Evolutionary conservation across 495 filamentous ascomycete species (phyloP), one percentile per base, ranked within the genome.

Genomic region (Acidiella bohemica): DNA sequence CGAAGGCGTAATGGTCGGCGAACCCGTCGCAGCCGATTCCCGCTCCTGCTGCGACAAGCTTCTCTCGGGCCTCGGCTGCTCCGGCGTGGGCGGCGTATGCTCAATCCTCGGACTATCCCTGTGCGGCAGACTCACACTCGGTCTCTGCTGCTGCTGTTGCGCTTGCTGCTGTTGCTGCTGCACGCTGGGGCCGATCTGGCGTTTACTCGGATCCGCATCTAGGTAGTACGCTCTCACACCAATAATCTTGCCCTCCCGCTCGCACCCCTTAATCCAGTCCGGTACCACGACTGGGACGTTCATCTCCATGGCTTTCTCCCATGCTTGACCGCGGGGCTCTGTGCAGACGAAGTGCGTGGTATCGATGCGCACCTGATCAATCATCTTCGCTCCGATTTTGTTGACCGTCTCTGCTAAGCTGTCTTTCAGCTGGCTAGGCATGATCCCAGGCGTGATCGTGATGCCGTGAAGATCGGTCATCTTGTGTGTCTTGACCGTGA

Each of bases 321-420:
- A 99, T 17, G 74, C 67, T 32, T 79, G 69, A 7, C 90, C 90
- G 13, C 86, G 66, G 2, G 88, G 88, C 56, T 99, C 92, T n/a
- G 82, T 88, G 48, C 88, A 95, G 35, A 99, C 87, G 58, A 96
- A 99, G 60, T 99, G 90, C 12, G 90, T 99, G 3, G 90, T 99
- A 53, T 99, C 90, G 44, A 99, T 96, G 38, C 88, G 70, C 21
- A 99, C 92, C 2, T 73, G 68, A 47, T 96, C 92, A 34, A 84
- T 80, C 40, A 95, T 63, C 64, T 90, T 93, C 29, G 83, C 92
- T 25, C 92, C 90, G 44, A 99, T 93, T 39, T 85, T 70, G 48
- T 93, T 78, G 16, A 94, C 67, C 3, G 86, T 80, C 14, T 67
- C 68, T 16, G 71, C 63, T 0, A 99, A 71, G 29, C 70, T 75